Conservation (phyloP, 495 filamentous ascomycete species). For the Talaromyces nanjingensis region DNA sequence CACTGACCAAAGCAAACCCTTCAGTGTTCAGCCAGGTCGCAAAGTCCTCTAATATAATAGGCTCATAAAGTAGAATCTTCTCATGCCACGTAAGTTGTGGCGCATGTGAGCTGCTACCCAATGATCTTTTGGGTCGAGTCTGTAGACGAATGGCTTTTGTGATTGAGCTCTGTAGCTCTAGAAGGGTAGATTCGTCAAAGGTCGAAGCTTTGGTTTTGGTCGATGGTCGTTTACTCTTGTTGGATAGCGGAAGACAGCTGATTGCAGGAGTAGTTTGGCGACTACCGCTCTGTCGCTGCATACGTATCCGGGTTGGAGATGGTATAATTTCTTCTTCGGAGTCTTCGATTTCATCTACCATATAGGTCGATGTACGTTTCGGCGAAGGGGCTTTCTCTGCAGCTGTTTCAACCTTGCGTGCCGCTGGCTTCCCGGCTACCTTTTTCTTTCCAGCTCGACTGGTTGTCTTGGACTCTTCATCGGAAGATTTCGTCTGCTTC, state of each 20-base stretch:
- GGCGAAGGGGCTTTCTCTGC: constrained; percentile 2
- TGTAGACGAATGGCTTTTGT: constrained; percentile 56
- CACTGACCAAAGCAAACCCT: constrained; percentile 51
- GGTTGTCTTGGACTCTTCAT: background rate
- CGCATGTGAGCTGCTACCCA: background rate
- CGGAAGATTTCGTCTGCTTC: background rate
- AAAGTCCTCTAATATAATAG: constrained; percentile 83
- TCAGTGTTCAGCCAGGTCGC: constrained; percentile 75
- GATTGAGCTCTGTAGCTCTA: constrained; percentile 52
- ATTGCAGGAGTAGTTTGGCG: background rate
- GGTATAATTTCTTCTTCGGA: constrained; percentile 46
- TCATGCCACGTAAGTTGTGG: constrained; percentile 64
- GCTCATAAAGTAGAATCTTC: constrained; percentile 91
- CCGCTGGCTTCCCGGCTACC: background rate
- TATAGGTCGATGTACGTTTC: constrained; percentile 19
- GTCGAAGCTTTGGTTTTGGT: background rate
- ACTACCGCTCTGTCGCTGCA: background rate
- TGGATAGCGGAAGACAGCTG: constrained; percentile 9
- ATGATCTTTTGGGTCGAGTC: constrained; percentile 27
- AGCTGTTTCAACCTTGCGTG: background rate
- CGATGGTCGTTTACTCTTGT: constrained; percentile 2
- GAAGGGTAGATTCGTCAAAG: constrained; percentile 11
- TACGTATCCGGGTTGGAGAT: constrained; percentile 28
- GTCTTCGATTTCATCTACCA: constrained; percentile 56
- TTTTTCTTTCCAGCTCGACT: background rate